phyloP scores from a whole-genome alignment of 805 yeast genomes.

The Spathaspora gorwiae region DNA sequence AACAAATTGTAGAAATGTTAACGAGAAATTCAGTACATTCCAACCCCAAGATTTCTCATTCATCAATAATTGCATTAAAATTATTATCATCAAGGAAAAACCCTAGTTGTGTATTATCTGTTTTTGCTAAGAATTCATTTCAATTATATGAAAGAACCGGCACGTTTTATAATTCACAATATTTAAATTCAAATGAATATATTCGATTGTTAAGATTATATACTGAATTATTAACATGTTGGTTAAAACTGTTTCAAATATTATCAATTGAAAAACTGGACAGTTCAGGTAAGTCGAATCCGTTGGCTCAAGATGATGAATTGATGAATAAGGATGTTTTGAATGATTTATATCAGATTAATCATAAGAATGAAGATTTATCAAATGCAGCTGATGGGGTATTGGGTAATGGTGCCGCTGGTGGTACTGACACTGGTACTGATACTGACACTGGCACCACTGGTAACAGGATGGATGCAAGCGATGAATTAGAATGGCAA shows the following conservation, averaged over 20 bases:
- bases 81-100: conserved; percentile 63
- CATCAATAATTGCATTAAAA: conserved; percentile 61
- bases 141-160: conserved; percentile 67
- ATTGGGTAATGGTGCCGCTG: background rate
- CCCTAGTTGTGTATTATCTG: conserved; percentile 61
- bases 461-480: conserved; percentile 18
- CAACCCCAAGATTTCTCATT: conserved; percentile 55
- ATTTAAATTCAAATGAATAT: conserved; percentile 58
- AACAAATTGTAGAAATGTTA: conserved; percentile 67
- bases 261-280: conserved; percentile 12
- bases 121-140: conserved; percentile 77
- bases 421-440: background rate
- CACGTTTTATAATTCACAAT: conserved; percentile 50
- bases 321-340: conserved; percentile 34
- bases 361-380: conserved; percentile 37
- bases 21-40: conserved; percentile 73
- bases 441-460: background rate
- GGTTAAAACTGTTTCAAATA: conserved; percentile 67
- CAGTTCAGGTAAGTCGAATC: conserved; percentile 10
- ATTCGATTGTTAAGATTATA: conserved; percentile 61
- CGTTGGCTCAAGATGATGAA: conserved; percentile 30
- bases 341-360: conserved; percentile 42
- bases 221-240: conserved; percentile 72
- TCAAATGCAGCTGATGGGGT: conserved; percentile 6
- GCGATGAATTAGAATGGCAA: conserved; percentile 71